These are phyloP conservation scores for Boeremia exigua DNA, from an alignment of 2,329 filamentous ascomycete species.

Conservation along the genomic window DNA sequence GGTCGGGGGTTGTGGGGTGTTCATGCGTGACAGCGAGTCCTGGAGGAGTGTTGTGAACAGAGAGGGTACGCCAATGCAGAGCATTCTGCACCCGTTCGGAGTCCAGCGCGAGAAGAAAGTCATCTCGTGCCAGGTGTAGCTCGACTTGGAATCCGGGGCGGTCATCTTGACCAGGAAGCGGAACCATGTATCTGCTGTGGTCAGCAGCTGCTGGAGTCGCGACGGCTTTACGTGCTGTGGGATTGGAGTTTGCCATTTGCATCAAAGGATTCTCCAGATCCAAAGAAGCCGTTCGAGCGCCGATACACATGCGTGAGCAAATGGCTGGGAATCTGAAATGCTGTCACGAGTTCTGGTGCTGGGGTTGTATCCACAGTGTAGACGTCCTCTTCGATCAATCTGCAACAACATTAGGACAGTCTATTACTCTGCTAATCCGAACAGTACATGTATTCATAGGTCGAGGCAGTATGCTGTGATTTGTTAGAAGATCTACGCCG, in stretches of 20 bases:
- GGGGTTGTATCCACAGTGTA: constrained; percentile 31
- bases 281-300: constrained; percentile 27
- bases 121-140: constrained; percentile 27
- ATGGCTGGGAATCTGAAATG: constrained; percentile 18
- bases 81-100: not conserved
- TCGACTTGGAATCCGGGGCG: not conserved
- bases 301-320: constrained; percentile 19
- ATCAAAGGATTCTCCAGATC: constrained; percentile 4
- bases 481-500: not conserved
- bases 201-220: not conserved
- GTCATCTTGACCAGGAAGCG: constrained; percentile 21
- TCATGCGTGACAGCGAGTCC: constrained; percentile 4
- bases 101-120: constrained; percentile 24
- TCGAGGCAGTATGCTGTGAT: not conserved
- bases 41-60: constrained; percentile 12
- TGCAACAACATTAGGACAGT: not conserved
- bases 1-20: not conserved
- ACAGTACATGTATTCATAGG: not conserved
- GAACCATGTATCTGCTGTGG: constrained; percentile 19
- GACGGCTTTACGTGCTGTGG: not conserved
- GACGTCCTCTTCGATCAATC: constrained; percentile 20
- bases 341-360: constrained; percentile 12
- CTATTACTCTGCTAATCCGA: no score
- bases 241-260: constrained; percentile 8
- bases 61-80: constrained; percentile 17